A percentile compares a stretch with the other conserved stretches of the same genome.
phyloP scores from a whole-genome alignment of 2,329 filamentous ascomycete species.

The Pseudogymnoascus sp. region DNA sequence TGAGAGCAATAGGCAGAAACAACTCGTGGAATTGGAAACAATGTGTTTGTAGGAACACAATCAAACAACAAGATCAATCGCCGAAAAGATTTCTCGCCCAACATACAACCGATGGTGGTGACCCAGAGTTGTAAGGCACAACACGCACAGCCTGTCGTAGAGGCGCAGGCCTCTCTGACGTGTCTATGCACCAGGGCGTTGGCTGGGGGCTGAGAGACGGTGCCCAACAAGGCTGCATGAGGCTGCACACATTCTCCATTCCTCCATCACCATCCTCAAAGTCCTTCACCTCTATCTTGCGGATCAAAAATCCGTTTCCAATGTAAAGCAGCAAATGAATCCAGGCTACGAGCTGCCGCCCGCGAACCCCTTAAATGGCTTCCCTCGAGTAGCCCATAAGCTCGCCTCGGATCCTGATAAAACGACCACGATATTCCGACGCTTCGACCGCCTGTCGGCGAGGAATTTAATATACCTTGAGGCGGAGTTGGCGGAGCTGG shows the following conservation, averaged over 20 bases:
- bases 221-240: neutral
- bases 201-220: neutral
- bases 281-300: neutral
- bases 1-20: neutral
- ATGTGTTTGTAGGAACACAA: neutral
- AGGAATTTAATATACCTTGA: conserved; percentile 9
- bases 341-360: neutral
- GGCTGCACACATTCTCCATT: neutral
- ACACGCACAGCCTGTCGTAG: neutral
- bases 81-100: neutral
- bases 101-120: neutral
- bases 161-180: neutral
- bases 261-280: neutral
- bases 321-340: conserved; percentile 2
- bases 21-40: neutral
- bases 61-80: neutral
- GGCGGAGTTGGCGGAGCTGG: conserved; percentile 11
- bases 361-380: conserved; percentile 7
- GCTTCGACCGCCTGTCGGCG: conserved; percentile 10
- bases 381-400: neutral
- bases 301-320: neutral
- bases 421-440: conserved; percentile 6
- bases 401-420: conserved; percentile 1
- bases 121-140: neutral
- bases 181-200: neutral